Conservation (phyloP, 164 flowering plant genomes). For the Macadamia tetraphylla region DNA sequence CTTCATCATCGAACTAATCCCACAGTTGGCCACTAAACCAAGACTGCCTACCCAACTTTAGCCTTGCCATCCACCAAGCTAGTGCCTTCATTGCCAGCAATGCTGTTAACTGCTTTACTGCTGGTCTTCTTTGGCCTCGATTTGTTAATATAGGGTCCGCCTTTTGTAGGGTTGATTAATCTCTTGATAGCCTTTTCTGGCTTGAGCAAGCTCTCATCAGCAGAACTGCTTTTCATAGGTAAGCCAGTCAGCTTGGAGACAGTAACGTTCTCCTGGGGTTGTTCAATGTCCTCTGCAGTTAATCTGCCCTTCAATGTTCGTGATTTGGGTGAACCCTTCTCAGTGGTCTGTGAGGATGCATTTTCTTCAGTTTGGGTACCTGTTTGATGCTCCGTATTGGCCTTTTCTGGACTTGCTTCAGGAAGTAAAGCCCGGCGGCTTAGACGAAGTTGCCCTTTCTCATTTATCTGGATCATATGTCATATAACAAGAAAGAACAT, state of each 20-base stretch:
- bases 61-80: constrained; percentile 62
- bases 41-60: constrained; percentile 31
- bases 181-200: constrained; percentile 32
- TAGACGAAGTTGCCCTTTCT: constrained; percentile 92
- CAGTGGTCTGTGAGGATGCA: constrained; percentile 25
- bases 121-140: constrained; percentile 43
- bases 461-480: constrained; percentile 57
- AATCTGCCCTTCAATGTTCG: constrained; percentile 21
- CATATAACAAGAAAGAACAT: no score
- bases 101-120: constrained; percentile 25
- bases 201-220: constrained; percentile 17
- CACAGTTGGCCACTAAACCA: not conserved
- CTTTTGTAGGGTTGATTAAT: constrained; percentile 28
- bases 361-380: constrained; percentile 28
- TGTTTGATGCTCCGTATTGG: constrained; percentile 30
- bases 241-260: constrained; percentile 13
- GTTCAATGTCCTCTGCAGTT: constrained; percentile 14
- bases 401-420: constrained; percentile 45
- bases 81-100: constrained; percentile 31
- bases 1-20: not conserved
- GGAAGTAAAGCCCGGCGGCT: constrained; percentile 87
- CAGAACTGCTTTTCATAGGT: constrained; percentile 18
- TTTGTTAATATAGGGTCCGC: constrained; percentile 30
- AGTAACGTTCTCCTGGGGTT: constrained; percentile 21
- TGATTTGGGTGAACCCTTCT: constrained; percentile 24